Evolutionary conservation across 495 filamentous ascomycete species (phyloP).

Genomic region (Aspergillus baeticus): DNA sequence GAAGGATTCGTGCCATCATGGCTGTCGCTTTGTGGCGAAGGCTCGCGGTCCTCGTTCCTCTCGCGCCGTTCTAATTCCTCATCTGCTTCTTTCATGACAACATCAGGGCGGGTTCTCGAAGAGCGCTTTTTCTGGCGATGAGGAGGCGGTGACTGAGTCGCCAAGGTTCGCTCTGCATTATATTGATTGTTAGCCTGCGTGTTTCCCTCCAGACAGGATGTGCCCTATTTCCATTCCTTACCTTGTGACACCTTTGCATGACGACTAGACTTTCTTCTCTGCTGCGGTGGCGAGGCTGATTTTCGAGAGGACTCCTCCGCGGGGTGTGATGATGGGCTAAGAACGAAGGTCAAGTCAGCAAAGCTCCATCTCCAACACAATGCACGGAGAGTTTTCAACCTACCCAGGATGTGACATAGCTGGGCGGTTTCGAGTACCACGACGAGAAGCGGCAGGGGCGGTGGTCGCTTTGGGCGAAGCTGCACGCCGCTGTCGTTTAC

Average conservation of each 20-base stretch:
- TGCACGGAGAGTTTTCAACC: slow-evolving; percentile 20
- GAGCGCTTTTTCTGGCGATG: slow-evolving; percentile 56
- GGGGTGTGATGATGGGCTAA: slow-evolving; percentile 44
- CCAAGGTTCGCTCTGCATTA: slow-evolving; percentile 28
- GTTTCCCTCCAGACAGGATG: not conserved
- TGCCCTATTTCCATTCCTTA: slow-evolving; percentile 7
- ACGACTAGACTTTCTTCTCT: slow-evolving; percentile 67
- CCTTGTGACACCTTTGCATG: slow-evolving; percentile 38
- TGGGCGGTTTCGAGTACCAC: slow-evolving; percentile 62
- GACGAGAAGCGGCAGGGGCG: slow-evolving; percentile 48
- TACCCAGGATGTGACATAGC: slow-evolving; percentile 86
- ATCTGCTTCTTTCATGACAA: slow-evolving; percentile 49
- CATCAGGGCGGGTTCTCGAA: slow-evolving; percentile 52
- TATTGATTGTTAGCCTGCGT: not conserved
- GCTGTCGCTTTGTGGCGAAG: slow-evolving; percentile 56
- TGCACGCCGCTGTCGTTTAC: slow-evolving; percentile 42
- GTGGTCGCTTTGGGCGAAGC: slow-evolving; percentile 41
- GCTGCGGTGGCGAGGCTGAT: slow-evolving; percentile 48
- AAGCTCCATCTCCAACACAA: not conserved
- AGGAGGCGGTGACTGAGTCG: slow-evolving; percentile 36
- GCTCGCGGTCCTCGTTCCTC: slow-evolving; percentile 35
- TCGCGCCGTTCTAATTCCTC: slow-evolving; percentile 42
- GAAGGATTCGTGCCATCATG: slow-evolving; percentile 53
- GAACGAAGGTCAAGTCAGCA: not conserved
- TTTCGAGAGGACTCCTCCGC: slow-evolving; percentile 42